Percentiles rank a stretch among this genome's conserved stretches.
Evolutionary conservation across 2,329 filamentous ascomycete species (phyloP).

Genomic region (Magnaporthiopsis poae): DNA sequence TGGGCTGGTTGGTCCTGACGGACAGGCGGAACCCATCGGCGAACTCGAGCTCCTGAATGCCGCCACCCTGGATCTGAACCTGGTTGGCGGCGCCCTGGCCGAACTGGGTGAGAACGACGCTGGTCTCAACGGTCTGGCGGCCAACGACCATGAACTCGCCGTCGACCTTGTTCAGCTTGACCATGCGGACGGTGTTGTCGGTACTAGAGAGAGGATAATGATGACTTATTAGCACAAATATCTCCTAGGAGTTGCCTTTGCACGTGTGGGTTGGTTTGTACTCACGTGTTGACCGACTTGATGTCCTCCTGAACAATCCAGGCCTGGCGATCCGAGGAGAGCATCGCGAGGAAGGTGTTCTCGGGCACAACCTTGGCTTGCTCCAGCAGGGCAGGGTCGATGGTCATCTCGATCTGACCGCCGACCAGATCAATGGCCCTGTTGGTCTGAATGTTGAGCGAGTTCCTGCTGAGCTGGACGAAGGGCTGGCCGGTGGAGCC

Average conservation of each 20-base stretch:
- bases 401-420: slow-evolving; percentile 6
- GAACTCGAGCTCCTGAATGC: slow-evolving; percentile 8
- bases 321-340: slow-evolving; percentile 6
- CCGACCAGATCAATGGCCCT: slow-evolving; percentile 4
- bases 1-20: slow-evolving; percentile 6
- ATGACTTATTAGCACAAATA: not conserved
- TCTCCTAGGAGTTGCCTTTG: not conserved
- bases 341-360: slow-evolving; percentile 6
- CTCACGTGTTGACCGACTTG: slow-evolving; percentile 7
- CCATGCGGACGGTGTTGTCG: slow-evolving; percentile 7
- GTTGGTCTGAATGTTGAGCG: slow-evolving; percentile 7
- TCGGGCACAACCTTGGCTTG: not conserved
- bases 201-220: not conserved
- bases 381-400: not conserved
- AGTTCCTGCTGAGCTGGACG: not conserved
- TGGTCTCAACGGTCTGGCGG: slow-evolving; percentile 6
- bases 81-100: not conserved
- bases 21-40: slow-evolving; percentile 5
- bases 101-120: slow-evolving; percentile 2
- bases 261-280: not conserved
- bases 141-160: slow-evolving; percentile 7
- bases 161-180: slow-evolving; percentile 6
- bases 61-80: slow-evolving; percentile 4
- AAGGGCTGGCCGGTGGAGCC: slow-evolving; percentile 7
- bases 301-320: slow-evolving; percentile 6